Evolutionary conservation across 805 yeast species (phyloP), one percentile per base, ranked within the genome.

Genomic region (Yamadazyma phyllophila): DNA sequence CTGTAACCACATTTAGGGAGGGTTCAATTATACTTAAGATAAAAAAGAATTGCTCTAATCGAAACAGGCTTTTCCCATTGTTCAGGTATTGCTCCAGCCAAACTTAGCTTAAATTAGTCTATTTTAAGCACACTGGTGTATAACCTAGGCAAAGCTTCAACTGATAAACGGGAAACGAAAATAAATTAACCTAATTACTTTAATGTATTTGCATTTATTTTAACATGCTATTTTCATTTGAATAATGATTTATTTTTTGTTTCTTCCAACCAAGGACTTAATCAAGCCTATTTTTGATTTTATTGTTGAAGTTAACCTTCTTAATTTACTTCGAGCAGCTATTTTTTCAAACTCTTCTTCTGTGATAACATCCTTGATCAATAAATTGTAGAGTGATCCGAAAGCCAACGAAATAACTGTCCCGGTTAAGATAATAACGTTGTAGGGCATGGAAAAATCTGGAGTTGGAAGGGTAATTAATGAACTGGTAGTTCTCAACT

Each of bases 371-470:
- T 81, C 74, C 57, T 90, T 88, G 7, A 83, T 81, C 37, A 94
- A 60, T 43, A 90, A 68, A 58, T 92, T 91, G 69, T 83, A 90
- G 1, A 91, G 59, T 0, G 92, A 81, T 7, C 98, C 98, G 67
- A 91, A 92, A 0, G 92, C 83, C 47, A 94, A 69, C 0, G 98
- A 89, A 88, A 94, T 85, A 6, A 90, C 85, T 0, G 99, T 94
- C 7, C 96, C 88, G 0, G 98, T 88, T 50, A 94, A 72, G 38
- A 94, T 94, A 49, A 94, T 92, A 35, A 94, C 99, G 57, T 94
- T 94, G 63, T 94, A 94, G 0, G 99, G 99, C 99, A 94, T 94
- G 51, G 96, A 87, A 66, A 94, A 94, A 67, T 94, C 99, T 0
- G 99, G 99, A 0, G 98, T 94, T 2, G 99, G 97, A 43, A 94